Base-by-base conservation (phyloP, 768 basidiomycete genomes). In the Plicaturopsis crispa region DNA sequence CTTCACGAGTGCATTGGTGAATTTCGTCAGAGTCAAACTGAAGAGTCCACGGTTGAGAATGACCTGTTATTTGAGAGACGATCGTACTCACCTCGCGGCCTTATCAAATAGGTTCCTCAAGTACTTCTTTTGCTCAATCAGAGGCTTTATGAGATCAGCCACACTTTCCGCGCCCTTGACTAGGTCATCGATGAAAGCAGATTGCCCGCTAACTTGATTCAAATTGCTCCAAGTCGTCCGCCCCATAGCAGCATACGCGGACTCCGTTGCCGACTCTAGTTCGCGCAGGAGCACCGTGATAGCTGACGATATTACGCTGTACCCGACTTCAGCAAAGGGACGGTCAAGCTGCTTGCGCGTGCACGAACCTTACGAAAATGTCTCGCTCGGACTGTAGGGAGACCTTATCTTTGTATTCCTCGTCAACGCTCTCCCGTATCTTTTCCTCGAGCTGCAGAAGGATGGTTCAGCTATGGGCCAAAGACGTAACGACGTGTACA, bases 101-200 rank as follows among this genome's bases (percentile, higher is more conserved):
- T 96, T 97, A 55, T 99, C 96, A 36, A 92, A 78, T 56, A 93
- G 78, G 60, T 93, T 99, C 38, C 90, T 70, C 31, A 90, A 55
- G 59, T 93, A 98, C 54, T 90, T 96, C 73, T 96, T 96, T 51
- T 91, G 87, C 59, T 98, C 92, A 7, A 98, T 70, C 6, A 84
- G 68, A 3, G 84, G 81, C 43, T 84, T 81, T 37, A 94, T 75
- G 10, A 71, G 63, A 34, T 88, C 89, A 3, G 81, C 69, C 6
- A 92, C 78, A 51, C 81, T 75, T 47, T 89, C 85, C 18, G 84
- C 69, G 1, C 78, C 76, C 34, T 72, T 75, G 3, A 84, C 73
- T 13, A 98, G 63, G 35, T 94, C 92, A 4, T 66, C 66, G 4
- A 88, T 72, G 54, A 93, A 96, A 1, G 74, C 64, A 0, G 91